These are phyloP conservation scores for Exophiala oligosperma DNA, from an alignment of 2,329 filamentous ascomycete genomes.

Conservation along the genomic window DNA sequence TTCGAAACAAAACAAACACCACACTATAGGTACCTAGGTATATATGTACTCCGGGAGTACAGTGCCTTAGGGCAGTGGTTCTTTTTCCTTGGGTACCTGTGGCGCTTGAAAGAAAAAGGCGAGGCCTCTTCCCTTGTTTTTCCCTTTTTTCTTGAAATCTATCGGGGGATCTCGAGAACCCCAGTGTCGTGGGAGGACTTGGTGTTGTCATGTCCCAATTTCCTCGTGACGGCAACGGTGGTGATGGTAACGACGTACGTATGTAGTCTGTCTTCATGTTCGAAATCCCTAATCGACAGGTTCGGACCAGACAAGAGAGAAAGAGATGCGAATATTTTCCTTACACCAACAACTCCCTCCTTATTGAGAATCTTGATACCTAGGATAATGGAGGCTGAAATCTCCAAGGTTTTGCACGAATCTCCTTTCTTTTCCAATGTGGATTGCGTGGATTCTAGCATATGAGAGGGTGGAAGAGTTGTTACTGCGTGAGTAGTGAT, in stretches of 20 bases:
- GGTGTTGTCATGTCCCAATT: no score
- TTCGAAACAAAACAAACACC: no score
- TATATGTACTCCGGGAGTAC: no score
- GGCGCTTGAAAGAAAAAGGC: slow-evolving; percentile 6
- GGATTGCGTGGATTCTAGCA: background rate
- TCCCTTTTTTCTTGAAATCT: background rate
- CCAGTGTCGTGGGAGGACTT: no score
- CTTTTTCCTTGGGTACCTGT: slow-evolving; percentile 7
- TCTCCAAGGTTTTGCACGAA: slow-evolving; percentile 1
- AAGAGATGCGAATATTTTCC: no score
- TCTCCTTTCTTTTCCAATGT: background rate
- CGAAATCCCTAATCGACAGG: no score
- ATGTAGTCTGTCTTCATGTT: background rate
- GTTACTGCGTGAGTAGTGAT: background rate
- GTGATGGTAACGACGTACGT: background rate
- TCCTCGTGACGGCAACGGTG: background rate
- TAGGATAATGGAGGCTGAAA: background rate
- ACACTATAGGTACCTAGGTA: no score
- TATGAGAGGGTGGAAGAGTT: background rate
- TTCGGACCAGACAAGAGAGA: no score
- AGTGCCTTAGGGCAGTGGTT: background rate
- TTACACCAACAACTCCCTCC: no score
- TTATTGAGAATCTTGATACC: background rate
- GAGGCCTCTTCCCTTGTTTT: no score
- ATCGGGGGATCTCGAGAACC: background rate